Conservation (phyloP, 768 basidiomycete genomes). For the Russula virescens region DNA sequence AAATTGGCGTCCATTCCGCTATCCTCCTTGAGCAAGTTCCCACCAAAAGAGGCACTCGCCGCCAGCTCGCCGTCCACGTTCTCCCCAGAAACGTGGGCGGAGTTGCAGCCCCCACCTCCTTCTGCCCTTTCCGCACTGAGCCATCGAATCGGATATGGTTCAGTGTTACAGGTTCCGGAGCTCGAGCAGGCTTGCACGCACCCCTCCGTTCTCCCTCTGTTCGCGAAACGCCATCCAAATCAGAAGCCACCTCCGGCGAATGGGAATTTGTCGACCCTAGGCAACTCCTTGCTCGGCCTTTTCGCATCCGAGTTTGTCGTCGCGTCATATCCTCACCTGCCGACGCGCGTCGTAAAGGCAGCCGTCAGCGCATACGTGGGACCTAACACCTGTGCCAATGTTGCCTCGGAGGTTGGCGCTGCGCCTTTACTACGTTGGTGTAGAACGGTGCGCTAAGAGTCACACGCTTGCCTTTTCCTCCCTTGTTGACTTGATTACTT, state of each 20-base stretch:
- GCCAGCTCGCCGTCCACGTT: conserved; percentile 35
- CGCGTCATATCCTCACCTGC: conserved; percentile 80
- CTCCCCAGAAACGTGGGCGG: conserved; percentile 62
- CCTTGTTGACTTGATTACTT: not conserved
- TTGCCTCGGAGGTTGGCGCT: conserved; percentile 84
- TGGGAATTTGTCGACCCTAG: conserved; percentile 65
- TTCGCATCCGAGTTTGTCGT: conserved; percentile 84
- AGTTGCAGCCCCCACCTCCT: conserved; percentile 63
- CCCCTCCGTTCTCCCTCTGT: conserved; percentile 55
- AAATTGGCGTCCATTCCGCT: conserved; percentile 50
- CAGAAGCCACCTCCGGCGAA: conserved; percentile 58
- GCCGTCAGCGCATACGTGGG: conserved; percentile 92
- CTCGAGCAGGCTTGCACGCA: conserved; percentile 75
- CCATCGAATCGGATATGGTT: conserved; percentile 66
- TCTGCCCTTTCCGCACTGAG: conserved; percentile 71
- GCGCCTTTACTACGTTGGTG: conserved; percentile 76
- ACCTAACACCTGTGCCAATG: conserved; percentile 70
- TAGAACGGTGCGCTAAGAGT: conserved; percentile 50
- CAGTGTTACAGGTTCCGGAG: conserved; percentile 48
- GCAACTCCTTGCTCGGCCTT: conserved; percentile 85
- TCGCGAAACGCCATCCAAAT: conserved; percentile 51
- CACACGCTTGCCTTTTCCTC: not conserved
- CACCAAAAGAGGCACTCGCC: conserved; percentile 49
- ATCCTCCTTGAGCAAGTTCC: conserved; percentile 50
- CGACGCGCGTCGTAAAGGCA: conserved; percentile 85